Conservation (phyloP, 352 stramenopile genomes). For the Globisporangium apiculatum region DNA sequence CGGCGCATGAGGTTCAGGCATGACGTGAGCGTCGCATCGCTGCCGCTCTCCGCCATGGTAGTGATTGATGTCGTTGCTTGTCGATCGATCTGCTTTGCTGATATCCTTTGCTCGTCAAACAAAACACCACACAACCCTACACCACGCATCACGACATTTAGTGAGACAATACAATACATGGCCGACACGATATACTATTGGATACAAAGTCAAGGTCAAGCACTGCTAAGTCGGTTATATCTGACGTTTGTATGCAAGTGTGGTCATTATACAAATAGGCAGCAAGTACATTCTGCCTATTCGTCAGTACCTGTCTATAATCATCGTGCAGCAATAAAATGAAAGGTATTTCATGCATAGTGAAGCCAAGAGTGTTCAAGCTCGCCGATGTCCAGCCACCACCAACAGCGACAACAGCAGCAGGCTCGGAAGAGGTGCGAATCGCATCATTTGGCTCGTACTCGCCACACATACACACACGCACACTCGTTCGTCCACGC, state of each 20-base stretch:
- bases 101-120: neutral
- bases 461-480: neutral
- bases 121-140: too few species aligned
- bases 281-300: too few species aligned
- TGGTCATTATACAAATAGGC: too few species aligned
- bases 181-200: too few species aligned
- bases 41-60: slow-evolving; percentile 20
- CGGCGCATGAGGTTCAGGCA: slow-evolving; percentile 87
- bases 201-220: too few species aligned
- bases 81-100: neutral
- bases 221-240: too few species aligned
- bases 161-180: too few species aligned
- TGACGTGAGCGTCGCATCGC: slow-evolving; percentile 49
- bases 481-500: neutral
- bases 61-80: neutral
- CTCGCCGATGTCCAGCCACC: neutral
- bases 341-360: neutral
- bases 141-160: too few species aligned
- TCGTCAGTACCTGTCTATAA: too few species aligned
- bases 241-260: too few species aligned
- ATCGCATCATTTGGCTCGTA: too few species aligned
- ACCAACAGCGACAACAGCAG: neutral
- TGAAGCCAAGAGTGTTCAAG: neutral
- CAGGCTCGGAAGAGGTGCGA: too few species aligned
- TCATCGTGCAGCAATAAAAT: neutral